Base-by-base conservation (phyloP, 768 basidiomycete species). In the Suillus spraguei region DNA sequence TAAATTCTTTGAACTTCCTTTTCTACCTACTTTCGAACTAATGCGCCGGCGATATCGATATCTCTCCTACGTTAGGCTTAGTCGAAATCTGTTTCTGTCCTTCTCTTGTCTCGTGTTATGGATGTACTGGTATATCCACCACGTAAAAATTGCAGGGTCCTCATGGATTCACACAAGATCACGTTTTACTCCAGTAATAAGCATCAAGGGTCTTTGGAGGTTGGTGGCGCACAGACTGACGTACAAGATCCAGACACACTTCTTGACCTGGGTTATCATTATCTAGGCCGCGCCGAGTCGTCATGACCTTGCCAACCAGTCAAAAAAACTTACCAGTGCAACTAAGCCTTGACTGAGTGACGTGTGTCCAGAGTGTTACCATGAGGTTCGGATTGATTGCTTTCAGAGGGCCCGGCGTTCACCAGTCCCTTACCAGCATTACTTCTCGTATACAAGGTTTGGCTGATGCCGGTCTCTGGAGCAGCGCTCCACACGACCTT, bases 401-500 rank as follows among this genome's bases (percentile, higher is more conserved):
- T 62, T 3, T 67, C 71, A 5, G 71, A 77, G 36, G 80, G 82
- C 62, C 85, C 20, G 81, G 79, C 35, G 77, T 85, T 53, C 82
- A 84, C 65, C 78, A 83, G 81, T 78, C 41, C 39, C 61, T 68
- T 46, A n/a, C n/a, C 17, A 22, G 35, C n/a, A 28, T 20, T 24
- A 20, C 20, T 69, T 28, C 35, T 53, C 20, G 24, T 32, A 35
- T 22, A 49, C 49, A 20, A 8, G 16, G 36, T 58, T 20, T 10
- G 38, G 38, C 24, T 16, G n/a, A 33, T 55, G 38, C n/a, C 20
- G 16, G 22, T 46, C 32, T n/a, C 28, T 60, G 85, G 85, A 53
- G 83, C 85, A 5, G 76, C 74, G 8, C 84, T 64, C 73, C 87
- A 6, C 80, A 84, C 22, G 82, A 83, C 1, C 69, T 87, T 6